Conservation (phyloP, 2,329 filamentous ascomycete genomes). For the Stromatinia cepivora region DNA sequence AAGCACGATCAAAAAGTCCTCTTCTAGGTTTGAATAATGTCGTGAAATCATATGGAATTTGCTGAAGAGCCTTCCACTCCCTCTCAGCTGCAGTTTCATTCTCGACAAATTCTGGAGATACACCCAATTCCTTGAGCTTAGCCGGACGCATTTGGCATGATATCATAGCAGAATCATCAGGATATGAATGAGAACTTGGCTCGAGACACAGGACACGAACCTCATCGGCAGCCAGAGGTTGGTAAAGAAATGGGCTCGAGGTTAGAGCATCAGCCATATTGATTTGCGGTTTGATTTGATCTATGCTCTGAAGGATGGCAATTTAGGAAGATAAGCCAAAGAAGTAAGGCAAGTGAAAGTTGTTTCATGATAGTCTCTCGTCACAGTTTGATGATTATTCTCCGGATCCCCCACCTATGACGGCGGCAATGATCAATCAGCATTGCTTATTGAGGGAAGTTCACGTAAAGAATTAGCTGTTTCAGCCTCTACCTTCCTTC, state of each 20-base stretch:
- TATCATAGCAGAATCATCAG: conserved; percentile 1
- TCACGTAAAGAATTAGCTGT: neutral
- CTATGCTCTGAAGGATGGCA: rapidly evolving
- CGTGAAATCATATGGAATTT: neutral
- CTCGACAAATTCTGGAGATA: neutral
- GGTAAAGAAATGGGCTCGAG: conserved; percentile 12
- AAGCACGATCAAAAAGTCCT: conserved; percentile 8
- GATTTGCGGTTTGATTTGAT: neutral
- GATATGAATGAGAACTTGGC: conserved; percentile 16
- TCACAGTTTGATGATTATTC: neutral
- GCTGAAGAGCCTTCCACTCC: neutral
- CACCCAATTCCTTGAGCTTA: neutral
- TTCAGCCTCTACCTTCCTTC: neutral
- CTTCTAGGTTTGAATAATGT: conserved; percentile 12
- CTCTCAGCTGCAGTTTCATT: neutral
- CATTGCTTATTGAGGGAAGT: neutral
- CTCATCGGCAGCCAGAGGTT: neutral
- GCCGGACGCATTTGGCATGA: conserved; percentile 15
- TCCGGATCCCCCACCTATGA: neutral
- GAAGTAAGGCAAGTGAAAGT: no score
- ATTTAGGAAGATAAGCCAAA: rapidly evolving
- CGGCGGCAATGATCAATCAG: neutral
- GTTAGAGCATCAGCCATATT: neutral
- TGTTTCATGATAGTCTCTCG: neutral
- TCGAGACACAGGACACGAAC: conserved; percentile 11